These are phyloP conservation scores for baker's yeast (Saccharomyces cerevisiae) DNA, from an alignment of 805 yeast genomes.

Conservation along the genomic window DNA sequence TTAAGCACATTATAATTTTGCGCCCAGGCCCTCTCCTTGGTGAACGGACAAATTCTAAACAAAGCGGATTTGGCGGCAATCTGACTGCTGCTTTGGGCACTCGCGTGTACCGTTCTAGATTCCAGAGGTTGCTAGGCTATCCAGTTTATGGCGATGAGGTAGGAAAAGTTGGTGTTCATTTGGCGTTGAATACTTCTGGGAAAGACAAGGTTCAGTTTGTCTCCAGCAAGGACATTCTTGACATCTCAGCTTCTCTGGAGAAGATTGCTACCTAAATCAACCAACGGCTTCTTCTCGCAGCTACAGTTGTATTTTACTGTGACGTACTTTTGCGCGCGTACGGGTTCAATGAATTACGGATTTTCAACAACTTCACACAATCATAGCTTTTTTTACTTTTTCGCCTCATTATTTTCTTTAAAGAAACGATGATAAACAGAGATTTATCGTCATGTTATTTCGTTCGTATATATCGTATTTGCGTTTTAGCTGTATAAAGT, in stretches of 20 bases:
- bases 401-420: not conserved
- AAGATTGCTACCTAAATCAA: not conserved
- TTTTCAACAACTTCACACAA: not conserved
- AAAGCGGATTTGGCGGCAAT: slow-evolving; percentile 34
- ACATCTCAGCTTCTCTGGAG: slow-evolving; percentile 9
- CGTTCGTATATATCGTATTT: not conserved
- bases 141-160: slow-evolving; percentile 63
- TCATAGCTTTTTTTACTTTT: not conserved
- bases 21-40: slow-evolving; percentile 75
- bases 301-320: not conserved
- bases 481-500: not conserved
- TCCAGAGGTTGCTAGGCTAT: slow-evolving; percentile 27
- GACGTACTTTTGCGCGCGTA: not conserved
- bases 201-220: slow-evolving; percentile 26
- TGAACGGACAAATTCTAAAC: slow-evolving; percentile 35
- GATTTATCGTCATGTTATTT: not conserved
- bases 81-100: slow-evolving; percentile 29
- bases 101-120: slow-evolving; percentile 28
- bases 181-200: slow-evolving; percentile 28
- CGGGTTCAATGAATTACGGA: not conserved
- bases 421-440: not conserved
- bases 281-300: not conserved
- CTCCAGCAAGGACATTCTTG: slow-evolving; percentile 24
- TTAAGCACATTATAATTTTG: slow-evolving; percentile 64
- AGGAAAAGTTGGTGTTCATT: slow-evolving; percentile 45